Conservation (phyloP, 306 rosid species). For the Ormosia semicastrata region DNA sequence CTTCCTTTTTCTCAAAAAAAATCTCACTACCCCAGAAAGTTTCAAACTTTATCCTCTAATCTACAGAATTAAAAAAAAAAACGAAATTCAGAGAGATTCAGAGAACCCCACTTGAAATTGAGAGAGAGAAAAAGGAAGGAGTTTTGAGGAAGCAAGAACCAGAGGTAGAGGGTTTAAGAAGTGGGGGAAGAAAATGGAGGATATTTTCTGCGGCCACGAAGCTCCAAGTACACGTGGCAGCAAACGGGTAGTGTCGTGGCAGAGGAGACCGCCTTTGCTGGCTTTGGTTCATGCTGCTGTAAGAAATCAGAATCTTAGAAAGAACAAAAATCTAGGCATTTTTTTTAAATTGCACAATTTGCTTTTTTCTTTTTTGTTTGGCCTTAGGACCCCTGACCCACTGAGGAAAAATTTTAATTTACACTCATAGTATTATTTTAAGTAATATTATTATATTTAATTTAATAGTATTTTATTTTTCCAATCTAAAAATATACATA, state of each 20-base stretch:
- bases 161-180: constrained; percentile 48
- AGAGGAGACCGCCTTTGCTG: constrained; percentile 54
- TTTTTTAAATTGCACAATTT: neutral
- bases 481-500: no score
- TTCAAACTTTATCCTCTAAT: neutral
- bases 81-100: neutral
- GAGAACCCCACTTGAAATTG: neutral
- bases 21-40: neutral
- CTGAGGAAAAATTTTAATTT: no score
- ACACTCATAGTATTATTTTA: no score
- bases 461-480: no score
- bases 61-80: neutral
- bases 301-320: constrained; percentile 18
- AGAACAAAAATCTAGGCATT: constrained; percentile 39
- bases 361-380: no score
- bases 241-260: constrained; percentile 52
- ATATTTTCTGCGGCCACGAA: constrained; percentile 51
- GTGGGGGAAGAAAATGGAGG: constrained; percentile 27
- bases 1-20: neutral
- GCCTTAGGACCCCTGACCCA: no score
- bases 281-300: constrained; percentile 19
- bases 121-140: neutral
- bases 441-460: no score
- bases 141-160: neutral
- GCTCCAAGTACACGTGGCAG: constrained; percentile 51